These are phyloP conservation scores for Trichoderma guizhouense DNA, from an alignment of 2,329 filamentous ascomycete genomes.

Conservation along the genomic window DNA sequence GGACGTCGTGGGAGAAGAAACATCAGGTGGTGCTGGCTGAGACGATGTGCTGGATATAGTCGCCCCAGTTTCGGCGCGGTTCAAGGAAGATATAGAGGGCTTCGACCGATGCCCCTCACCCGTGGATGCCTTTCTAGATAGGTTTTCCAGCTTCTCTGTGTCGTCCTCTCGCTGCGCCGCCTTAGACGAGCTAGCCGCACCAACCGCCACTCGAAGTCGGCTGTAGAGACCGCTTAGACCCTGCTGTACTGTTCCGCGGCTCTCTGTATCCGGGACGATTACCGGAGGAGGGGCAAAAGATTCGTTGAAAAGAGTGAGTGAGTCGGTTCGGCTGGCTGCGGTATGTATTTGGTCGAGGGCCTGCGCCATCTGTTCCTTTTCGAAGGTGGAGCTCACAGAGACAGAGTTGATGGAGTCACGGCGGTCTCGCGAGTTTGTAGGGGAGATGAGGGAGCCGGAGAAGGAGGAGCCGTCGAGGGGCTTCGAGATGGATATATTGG, in stretches of 20 bases:
- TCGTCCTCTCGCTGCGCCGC: conserved; percentile 32
- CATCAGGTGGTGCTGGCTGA: conserved; percentile 31
- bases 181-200: conserved; percentile 53
- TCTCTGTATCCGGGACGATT: conserved; percentile 57
- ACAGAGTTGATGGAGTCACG: conserved; percentile 41
- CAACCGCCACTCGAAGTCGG: conserved; percentile 78
- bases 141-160: conserved; percentile 3
- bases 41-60: conserved; percentile 32
- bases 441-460: conserved; percentile 30
- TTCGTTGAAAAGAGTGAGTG: conserved; percentile 90
- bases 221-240: conserved; percentile 87
- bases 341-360: conserved; percentile 85
- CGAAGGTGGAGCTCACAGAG: conserved; percentile 41
- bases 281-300: conserved; percentile 67
- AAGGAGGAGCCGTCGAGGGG: conserved; percentile 29
- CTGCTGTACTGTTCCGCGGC: conserved; percentile 67
- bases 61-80: conserved; percentile 39
- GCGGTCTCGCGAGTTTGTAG: conserved; percentile 32
- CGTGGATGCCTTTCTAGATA: conserved; percentile 27
- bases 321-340: conserved; percentile 78
- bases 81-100: conserved; percentile 39
- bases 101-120: conserved; percentile 39
- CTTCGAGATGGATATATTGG: conserved; percentile 30
- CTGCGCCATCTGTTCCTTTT: conserved; percentile 72
- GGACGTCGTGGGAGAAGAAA: conserved; percentile 36